Conservation (phyloP, 2,329 filamentous ascomycete genomes). For the Cytospora piceae region DNA sequence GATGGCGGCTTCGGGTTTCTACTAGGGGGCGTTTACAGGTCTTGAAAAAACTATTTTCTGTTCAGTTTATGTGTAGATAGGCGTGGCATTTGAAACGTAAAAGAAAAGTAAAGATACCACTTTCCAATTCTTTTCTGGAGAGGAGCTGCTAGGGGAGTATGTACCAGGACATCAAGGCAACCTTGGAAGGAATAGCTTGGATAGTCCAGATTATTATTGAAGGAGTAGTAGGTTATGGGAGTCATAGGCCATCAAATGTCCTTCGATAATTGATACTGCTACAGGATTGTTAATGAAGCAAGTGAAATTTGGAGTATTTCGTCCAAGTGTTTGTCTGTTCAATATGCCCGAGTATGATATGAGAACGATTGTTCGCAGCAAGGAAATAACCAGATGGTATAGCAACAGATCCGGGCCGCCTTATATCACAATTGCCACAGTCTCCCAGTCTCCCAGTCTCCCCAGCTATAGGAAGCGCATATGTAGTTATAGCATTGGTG, state of each 20-base stretch:
- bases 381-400: no score
- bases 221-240: constrained; percentile 10
- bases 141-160: constrained; percentile 7
- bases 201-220: background rate
- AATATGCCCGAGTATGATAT: no score
- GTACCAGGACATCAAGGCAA: constrained; percentile 1
- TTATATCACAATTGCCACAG: no score
- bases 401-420: no score
- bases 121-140: constrained; percentile 4
- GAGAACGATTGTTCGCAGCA: no score
- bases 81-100: constrained; percentile 17
- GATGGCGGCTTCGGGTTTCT: constrained; percentile 6
- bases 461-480: no score
- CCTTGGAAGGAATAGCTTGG: background rate
- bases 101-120: constrained; percentile 24
- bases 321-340: no score
- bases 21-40: constrained; percentile 26
- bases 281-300: background rate
- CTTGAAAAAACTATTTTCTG: constrained; percentile 15
- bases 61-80: constrained; percentile 23
- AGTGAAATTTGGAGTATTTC: background rate
- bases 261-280: constrained; percentile 9
- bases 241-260: constrained; percentile 15
- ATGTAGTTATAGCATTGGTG: no score
- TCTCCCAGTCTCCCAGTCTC: no score